Conservation (phyloP, 495 filamentous ascomycete genomes). For the Trichodelitschia bisporula region DNA sequence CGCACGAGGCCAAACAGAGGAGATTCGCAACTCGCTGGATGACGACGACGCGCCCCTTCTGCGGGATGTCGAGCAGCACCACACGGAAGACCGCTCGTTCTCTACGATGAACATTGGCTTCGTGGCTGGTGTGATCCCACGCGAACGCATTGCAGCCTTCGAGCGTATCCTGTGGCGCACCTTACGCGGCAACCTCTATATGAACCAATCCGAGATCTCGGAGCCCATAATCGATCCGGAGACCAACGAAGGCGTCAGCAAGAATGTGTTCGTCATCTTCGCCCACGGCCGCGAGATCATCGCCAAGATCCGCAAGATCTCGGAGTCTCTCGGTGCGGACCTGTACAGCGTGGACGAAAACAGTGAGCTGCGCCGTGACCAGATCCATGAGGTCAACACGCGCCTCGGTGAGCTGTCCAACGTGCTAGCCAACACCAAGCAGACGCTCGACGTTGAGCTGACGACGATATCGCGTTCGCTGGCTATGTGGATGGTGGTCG, state of each 20-base stretch:
- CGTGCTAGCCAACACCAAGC: constrained; percentile 88
- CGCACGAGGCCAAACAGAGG: constrained; percentile 84
- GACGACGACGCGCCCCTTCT: constrained; percentile 38
- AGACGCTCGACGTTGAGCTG: constrained; percentile 78
- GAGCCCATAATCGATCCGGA: constrained; percentile 81
- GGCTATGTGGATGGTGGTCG: constrained; percentile 84
- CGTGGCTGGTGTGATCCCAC: constrained; percentile 88
- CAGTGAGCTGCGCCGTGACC: constrained; percentile 73
- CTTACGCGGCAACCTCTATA: constrained; percentile 91
- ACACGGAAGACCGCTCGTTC: constrained; percentile 56
- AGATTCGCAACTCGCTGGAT: constrained; percentile 78
- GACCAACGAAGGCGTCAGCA: constrained; percentile 73
- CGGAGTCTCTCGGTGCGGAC: constrained; percentile 84
- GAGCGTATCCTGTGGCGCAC: constrained; percentile 95
- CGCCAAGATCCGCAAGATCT: constrained; percentile 95
- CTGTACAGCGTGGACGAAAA: constrained; percentile 96
- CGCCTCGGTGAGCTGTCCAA: constrained; percentile 71
- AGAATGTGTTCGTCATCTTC: constrained; percentile 99
- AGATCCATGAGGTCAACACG: constrained; percentile 90
- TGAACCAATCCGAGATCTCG: constrained; percentile 97
- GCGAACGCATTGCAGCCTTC: constrained; percentile 81
- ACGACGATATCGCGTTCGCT: constrained; percentile 75
- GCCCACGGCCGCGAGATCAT: constrained; percentile 96
- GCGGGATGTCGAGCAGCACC: constrained; percentile 50
- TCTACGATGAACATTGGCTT: constrained; percentile 98